phyloP scores from a whole-genome alignment of 257 asterid genomes.

The Prunella vulgaris region DNA sequence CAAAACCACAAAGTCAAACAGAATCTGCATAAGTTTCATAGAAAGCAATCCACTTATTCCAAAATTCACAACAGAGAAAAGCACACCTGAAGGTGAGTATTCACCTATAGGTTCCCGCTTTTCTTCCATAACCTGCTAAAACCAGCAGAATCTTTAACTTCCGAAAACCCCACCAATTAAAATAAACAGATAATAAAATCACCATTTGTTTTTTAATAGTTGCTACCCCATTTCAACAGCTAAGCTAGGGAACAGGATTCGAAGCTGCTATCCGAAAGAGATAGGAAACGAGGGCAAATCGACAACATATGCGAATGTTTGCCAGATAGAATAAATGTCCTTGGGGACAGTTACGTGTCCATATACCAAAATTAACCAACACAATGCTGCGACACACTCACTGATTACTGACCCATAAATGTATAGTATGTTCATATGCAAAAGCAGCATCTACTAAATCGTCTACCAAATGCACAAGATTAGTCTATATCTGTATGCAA shows the following conservation, averaged over 20 bases:
- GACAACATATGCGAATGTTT: slow-evolving; percentile 26
- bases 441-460: background rate
- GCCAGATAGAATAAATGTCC: slow-evolving; percentile 16
- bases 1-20: slow-evolving; percentile 13
- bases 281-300: slow-evolving; percentile 32
- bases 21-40: background rate
- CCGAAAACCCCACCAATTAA: slow-evolving; percentile 8
- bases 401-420: background rate
- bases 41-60: background rate
- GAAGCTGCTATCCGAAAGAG: slow-evolving; percentile 19
- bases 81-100: slow-evolving; percentile 56
- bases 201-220: slow-evolving; percentile 14
- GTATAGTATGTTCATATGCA: background rate
- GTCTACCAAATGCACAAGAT: background rate
- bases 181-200: slow-evolving; percentile 14
- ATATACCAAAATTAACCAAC: slow-evolving; percentile 10
- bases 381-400: background rate
- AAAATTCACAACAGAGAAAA: slow-evolving; percentile 9
- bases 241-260: background rate
- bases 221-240: background rate
- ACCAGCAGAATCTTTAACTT: background rate
- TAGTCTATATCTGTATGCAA: background rate
- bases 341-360: slow-evolving; percentile 29
- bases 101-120: slow-evolving; percentile 35
- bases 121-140: slow-evolving; percentile 57